Conservation (phyloP, 805 yeast species). For the Ogataea trehaloabstinens region DNA sequence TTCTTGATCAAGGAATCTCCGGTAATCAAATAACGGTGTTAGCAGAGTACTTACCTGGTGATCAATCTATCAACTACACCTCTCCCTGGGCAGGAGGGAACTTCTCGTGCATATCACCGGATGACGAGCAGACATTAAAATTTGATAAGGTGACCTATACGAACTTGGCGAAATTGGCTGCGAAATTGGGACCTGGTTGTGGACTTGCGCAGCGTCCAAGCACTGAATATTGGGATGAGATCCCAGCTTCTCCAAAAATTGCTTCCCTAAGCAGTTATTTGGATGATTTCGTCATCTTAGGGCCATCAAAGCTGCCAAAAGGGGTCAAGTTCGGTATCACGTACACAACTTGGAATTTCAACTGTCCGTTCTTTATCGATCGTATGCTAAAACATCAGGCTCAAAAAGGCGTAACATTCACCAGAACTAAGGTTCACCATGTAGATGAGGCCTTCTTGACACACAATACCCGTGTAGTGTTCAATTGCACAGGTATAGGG, state of each 20-base stretch:
- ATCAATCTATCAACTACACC: conserved; percentile 67
- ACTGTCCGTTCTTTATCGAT: conserved; percentile 60
- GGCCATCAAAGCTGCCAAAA: conserved; percentile 40
- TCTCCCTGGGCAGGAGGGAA: conserved; percentile 82
- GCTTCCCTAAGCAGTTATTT: conserved; percentile 48
- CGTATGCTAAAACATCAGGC: conserved; percentile 45
- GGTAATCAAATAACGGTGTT: conserved; percentile 50
- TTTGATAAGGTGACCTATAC: conserved; percentile 59
- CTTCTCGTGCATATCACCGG: conserved; percentile 59
- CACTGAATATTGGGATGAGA: conserved; percentile 57
- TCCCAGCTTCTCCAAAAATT: conserved; percentile 46
- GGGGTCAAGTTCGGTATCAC: conserved; percentile 57
- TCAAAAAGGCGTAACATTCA: conserved; percentile 49
- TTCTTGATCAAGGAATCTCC: conserved; percentile 39
- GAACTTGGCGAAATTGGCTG: conserved; percentile 42
- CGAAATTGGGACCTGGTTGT: conserved; percentile 40
- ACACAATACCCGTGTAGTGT: conserved; percentile 44
- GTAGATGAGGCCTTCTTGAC: conserved; percentile 52
- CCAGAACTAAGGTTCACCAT: conserved; percentile 46
- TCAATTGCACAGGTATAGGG: conserved; percentile 79
- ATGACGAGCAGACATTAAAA: conserved; percentile 46
- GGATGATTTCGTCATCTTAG: conserved; percentile 42
- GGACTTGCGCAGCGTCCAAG: conserved; percentile 58
- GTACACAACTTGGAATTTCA: conserved; percentile 66
- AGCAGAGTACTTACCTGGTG: conserved; percentile 76